Base-by-base conservation (phyloP, 192 early-diverging fungal species). In the Spinellus fusiger region DNA sequence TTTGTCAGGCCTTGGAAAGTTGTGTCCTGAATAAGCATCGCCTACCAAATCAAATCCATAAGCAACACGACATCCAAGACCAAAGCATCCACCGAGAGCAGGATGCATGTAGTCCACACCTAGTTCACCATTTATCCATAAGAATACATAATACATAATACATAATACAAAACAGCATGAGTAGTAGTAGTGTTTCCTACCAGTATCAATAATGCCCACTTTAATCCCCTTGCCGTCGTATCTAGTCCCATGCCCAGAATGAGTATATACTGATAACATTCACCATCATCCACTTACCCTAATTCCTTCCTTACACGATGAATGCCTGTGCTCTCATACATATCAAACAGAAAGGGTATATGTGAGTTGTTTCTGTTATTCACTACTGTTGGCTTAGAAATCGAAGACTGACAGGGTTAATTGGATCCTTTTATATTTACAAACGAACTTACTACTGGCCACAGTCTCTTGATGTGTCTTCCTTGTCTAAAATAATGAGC, bases 181-280 rank as follows among this genome's bases (percentile, higher is more conserved):
- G 22, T n/a, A 54, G 12, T 20, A 1, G 2, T 0, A 61, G 7
- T 23, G 37, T 50, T 9, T 18, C 22, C 40, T 64, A 70, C 82
- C 84, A 33, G 76, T 80, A 54, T 85, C 84, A 20, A 85, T 80
- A 53, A 85, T 49, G 46, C 77, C 81, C 40, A 85, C 73, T 55
- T 76, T 82, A 48, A 82, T 70, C 6, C 73, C 71, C 31, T 70
- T 66, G 25, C 75, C 79, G 5, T 70, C 68, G 18, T 73, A 48
- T 2, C 72, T 69, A 9, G 53, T 46, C 9, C 20, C 4, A 29
- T 40, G 31, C 18, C 1, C 47, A 51, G 34, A 37, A 4, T 13
- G 20, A 22, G 20, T 27, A 8, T 56, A 12, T 44, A 56, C 16
- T 54, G 16, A 25, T n/a, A 32, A 32, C 0, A 54, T 1, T 10